Conservation (phyloP, 2,329 filamentous ascomycete genomes). For the Sporothrix variecibatus region DNA sequence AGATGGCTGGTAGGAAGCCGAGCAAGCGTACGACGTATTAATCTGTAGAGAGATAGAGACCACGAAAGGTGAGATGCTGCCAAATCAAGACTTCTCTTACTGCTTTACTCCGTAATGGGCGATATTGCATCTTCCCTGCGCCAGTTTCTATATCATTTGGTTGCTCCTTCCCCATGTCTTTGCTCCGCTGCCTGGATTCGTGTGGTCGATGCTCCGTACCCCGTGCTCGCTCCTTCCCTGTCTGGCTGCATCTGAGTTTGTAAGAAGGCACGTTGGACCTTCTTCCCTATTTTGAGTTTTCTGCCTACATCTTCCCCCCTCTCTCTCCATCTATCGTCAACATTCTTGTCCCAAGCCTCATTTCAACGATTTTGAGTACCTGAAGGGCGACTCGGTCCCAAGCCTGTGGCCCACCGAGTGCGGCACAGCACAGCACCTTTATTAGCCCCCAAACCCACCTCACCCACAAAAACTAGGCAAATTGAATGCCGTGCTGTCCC, state of each 20-base stretch:
- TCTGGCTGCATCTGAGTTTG: not conserved
- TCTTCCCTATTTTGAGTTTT: not conserved
- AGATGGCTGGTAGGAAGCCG: constrained; percentile 9
- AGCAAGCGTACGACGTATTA: not conserved
- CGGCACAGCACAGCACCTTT: constrained; percentile 1
- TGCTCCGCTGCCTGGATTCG: not conserved
- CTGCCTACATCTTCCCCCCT: not conserved
- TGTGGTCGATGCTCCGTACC: not conserved
- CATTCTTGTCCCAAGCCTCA: no score
- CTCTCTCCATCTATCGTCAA: not conserved
- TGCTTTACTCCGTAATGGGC: not conserved
- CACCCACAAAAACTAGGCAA: not conserved
- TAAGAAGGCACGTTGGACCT: not conserved
- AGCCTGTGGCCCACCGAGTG: constrained; percentile 8
- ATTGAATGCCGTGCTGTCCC: not conserved
- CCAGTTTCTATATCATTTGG: not conserved
- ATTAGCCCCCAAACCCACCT: not conserved
- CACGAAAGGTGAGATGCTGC: not conserved
- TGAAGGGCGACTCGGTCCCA: not conserved
- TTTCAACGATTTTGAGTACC: not conserved
- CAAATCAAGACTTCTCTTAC: not conserved
- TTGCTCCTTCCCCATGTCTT: constrained; percentile 12
- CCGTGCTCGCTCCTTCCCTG: not conserved
- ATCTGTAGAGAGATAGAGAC: not conserved
- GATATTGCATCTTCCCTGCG: constrained; percentile 12